These are phyloP conservation scores for Sphaerulina populicola DNA, from an alignment of 2,329 filamentous ascomycete genomes.

Conservation along the genomic window DNA sequence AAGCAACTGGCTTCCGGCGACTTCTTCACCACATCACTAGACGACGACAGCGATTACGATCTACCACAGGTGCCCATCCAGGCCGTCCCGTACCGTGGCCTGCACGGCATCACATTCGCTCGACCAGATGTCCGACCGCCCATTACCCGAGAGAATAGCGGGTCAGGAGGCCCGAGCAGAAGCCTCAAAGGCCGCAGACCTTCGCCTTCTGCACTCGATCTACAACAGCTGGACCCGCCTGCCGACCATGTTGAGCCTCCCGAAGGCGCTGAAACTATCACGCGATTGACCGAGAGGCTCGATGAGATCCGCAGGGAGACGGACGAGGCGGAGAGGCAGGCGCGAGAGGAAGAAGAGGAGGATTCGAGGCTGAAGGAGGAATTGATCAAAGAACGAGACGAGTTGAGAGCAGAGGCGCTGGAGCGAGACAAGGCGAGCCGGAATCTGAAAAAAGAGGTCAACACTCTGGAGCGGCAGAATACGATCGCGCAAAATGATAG, in stretches of 20 bases:
- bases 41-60: constrained; percentile 31
- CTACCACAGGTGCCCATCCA: constrained; percentile 44
- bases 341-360: constrained; percentile 52
- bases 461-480: constrained; percentile 71
- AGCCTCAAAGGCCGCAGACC: constrained; percentile 63
- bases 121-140: constrained; percentile 52
- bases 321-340: constrained; percentile 65
- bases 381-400: constrained; percentile 67
- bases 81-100: constrained; percentile 42
- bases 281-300: constrained; percentile 72
- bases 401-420: constrained; percentile 66
- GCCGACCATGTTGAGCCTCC: constrained; percentile 38
- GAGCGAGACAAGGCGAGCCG: constrained; percentile 88
- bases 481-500: constrained; percentile 70
- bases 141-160: constrained; percentile 59
- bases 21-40: constrained; percentile 32
- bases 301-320: constrained; percentile 74
- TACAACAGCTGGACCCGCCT: constrained; percentile 35
- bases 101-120: constrained; percentile 49
- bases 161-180: constrained; percentile 49
- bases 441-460: constrained; percentile 72
- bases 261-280: constrained; percentile 58
- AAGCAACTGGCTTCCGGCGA: constrained; percentile 38
- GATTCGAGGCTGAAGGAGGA: constrained; percentile 39
- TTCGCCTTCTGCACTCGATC: constrained; percentile 47